Evolutionary conservation across 2,329 filamentous ascomycete species (phyloP), one percentile per base, ranked within the genome.

Genomic region (Aspergillus sp.): DNA sequence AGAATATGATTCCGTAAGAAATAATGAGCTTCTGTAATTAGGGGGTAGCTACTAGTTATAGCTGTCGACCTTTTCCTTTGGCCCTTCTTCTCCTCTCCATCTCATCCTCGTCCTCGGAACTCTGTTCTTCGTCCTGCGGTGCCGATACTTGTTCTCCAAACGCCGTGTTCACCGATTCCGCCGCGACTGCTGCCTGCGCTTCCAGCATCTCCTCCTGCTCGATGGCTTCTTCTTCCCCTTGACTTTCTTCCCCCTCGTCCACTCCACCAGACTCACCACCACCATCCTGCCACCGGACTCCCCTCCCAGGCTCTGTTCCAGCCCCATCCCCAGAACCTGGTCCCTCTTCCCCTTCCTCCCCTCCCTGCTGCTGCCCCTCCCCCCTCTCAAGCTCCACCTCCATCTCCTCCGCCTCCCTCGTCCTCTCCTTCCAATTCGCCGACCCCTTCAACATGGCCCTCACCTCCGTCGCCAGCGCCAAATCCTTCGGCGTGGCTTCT

Each of bases 401-500:
- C 36, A 39, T 16, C 36, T 39, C 36, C 36, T n/a, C 36, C 51
- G 55, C 54, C 45, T 54, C 53, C 18, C 36, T 52, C 39, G 49
- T 52, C 60, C n/a, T 52, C 52, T 62, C 65, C 60, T 61, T 67
- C 73, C 73, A 75, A 47, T 61, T 54, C 14, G 69, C 63, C 50
- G 71, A 65, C 12, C 69, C 67, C 57, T 73, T 75, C 49, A 77
- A 70, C 47, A 66, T 67, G 29, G 71, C 64, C 54, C 76, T 58
- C 20, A 78, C 62, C 59, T 78, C 76, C 26, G 74, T 72, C 47
- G 73, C 73, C 53, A 76, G 58, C 52, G 64, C 59, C 57, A 73
- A 61, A 58, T 72, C 70, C 59, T 64, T 62, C 36, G 63, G 55
- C 10, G 59, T 61, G 22, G 65, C 66, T 2, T 45, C 58, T 6